These are phyloP conservation scores for Coprinopsis cinerea DNA, from an alignment of 768 basidiomycete species.

Conservation along the genomic window DNA sequence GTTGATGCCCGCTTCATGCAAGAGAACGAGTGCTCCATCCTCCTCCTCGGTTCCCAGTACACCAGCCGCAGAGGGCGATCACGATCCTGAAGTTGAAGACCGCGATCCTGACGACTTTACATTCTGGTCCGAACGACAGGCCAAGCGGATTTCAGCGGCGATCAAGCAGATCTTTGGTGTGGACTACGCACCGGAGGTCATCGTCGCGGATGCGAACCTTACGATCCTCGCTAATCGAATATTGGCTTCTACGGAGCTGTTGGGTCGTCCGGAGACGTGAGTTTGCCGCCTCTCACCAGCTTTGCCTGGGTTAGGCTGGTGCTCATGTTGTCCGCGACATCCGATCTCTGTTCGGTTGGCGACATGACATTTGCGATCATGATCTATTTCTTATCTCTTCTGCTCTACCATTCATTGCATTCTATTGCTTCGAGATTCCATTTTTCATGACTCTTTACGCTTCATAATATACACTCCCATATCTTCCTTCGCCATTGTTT, in stretches of 20 bases:
- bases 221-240: conserved; percentile 81
- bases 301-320: neutral
- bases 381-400: neutral
- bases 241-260: conserved; percentile 52
- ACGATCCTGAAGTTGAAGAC: conserved; percentile 30
- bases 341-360: too few relatives aligned
- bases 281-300: neutral
- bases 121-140: conserved; percentile 90
- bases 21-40: conserved; percentile 24
- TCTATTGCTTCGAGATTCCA: too few relatives aligned
- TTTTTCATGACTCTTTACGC: neutral
- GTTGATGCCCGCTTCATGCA: conserved; percentile 69
- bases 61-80: conserved; percentile 16
- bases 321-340: too few relatives aligned
- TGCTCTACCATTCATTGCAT: neutral
- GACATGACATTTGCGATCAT: neutral
- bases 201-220: conserved; percentile 92
- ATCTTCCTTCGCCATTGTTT: neutral
- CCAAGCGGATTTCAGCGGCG: conserved; percentile 76
- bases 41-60: neutral
- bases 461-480: neutral
- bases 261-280: conserved; percentile 8
- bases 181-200: conserved; percentile 84
- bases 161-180: conserved; percentile 82
- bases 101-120: conserved; percentile 89